These are phyloP conservation scores for Cercospora citrullina DNA, from an alignment of 2,329 filamentous ascomycete genomes.

Conservation along the genomic window DNA sequence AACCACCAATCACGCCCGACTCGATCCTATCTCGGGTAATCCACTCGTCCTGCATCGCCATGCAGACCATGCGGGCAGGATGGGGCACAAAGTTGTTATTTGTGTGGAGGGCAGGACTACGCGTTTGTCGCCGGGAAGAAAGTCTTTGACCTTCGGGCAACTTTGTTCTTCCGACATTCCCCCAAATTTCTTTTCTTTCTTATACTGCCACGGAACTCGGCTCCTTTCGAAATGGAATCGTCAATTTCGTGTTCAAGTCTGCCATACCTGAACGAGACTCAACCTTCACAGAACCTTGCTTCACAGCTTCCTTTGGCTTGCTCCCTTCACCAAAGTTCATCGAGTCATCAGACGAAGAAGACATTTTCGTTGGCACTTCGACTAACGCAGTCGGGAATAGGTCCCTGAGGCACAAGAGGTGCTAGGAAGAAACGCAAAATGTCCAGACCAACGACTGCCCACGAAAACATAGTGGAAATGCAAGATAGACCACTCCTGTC, in stretches of 20 bases:
- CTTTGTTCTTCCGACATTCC: background rate
- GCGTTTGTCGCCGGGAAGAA: background rate
- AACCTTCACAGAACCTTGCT: background rate
- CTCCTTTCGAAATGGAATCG: background rate
- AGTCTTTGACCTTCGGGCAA: background rate
- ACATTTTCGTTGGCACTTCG: background rate
- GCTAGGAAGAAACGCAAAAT: background rate
- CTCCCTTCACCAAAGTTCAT: background rate
- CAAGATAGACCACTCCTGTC: background rate
- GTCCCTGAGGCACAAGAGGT: background rate
- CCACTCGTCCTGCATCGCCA: background rate
- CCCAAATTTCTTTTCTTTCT: background rate
- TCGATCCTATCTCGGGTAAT: background rate
- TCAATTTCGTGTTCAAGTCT: background rate
- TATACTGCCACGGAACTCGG: background rate
- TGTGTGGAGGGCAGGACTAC: background rate
- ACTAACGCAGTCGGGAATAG: background rate
- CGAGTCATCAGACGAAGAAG: background rate
- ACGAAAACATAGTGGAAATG: background rate
- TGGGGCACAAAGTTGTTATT: background rate
- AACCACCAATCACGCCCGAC: background rate
- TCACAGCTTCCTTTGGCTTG: background rate
- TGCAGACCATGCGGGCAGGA: background rate
- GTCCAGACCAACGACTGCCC: background rate
- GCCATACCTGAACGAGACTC: background rate